A percentile compares a stretch with the other conserved stretches of the same genome.
These are phyloP conservation scores for Platismatia glauca DNA, from an alignment of 495 filamentous ascomycete genomes.

Conservation along the genomic window DNA sequence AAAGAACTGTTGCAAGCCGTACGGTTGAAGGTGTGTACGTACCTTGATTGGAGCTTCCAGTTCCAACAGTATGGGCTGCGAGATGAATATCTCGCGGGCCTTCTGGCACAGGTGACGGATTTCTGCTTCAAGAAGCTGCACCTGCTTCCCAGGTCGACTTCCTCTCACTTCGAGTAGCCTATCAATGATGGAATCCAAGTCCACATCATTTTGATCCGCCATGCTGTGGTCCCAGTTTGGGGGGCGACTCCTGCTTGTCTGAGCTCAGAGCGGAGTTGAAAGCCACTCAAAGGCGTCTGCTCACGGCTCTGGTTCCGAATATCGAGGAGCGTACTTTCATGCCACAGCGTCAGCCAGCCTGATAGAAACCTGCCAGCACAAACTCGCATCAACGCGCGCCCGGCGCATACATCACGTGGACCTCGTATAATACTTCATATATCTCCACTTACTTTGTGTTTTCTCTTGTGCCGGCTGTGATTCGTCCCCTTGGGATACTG, in stretches of 20 bases:
- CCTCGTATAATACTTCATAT: background rate
- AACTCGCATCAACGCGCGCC: background rate
- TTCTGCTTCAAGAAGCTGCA: slow-evolving; percentile 92
- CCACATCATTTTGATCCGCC: slow-evolving; percentile 96
- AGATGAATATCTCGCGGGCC: slow-evolving; percentile 98
- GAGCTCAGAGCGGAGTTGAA: slow-evolving; percentile 1
- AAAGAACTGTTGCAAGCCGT: background rate
- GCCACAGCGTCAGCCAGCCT: slow-evolving; percentile 3
- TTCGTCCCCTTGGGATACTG: background rate
- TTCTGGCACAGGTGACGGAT: slow-evolving; percentile 98
- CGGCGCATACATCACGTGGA: background rate
- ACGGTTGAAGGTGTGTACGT: slow-evolving; percentile 27
- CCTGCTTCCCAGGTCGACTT: slow-evolving; percentile 96
- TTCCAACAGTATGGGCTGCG: slow-evolving; percentile 94
- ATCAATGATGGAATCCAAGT: slow-evolving; percentile 99
- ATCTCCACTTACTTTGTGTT: background rate
- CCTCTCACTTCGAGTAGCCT: slow-evolving; percentile 94
- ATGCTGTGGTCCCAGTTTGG: slow-evolving; percentile 45
- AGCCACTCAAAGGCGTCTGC: background rate
- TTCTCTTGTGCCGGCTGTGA: background rate
- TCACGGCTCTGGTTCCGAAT: background rate
- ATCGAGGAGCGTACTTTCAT: background rate
- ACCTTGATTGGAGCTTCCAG: slow-evolving; percentile 99
- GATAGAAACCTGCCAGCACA: background rate
- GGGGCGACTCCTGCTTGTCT: background rate